A percentile compares a stretch with the other conserved stretches of the same genome.
These are phyloP conservation scores for Stylonectria norvegica DNA, from an alignment of 2,329 filamentous ascomycete genomes.

Conservation along the genomic window DNA sequence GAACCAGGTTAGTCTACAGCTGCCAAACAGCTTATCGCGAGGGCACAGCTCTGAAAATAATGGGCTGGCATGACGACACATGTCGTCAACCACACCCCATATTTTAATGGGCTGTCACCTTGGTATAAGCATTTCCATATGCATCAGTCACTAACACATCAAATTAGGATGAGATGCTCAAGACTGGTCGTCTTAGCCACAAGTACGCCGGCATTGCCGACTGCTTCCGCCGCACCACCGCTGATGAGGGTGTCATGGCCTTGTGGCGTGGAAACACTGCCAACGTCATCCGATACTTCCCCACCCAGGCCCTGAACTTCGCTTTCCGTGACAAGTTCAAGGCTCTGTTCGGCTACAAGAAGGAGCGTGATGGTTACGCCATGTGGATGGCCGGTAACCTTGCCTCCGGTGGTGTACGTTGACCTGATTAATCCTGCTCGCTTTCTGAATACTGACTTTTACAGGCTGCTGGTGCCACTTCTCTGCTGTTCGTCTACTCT, in stretches of 20 bases:
- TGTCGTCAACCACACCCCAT: too few relatives aligned
- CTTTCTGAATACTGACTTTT: slow-evolving; percentile 2
- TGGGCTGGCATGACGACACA: too few relatives aligned
- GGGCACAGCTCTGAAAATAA: too few relatives aligned
- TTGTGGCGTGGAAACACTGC: slow-evolving; percentile 99
- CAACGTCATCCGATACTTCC: slow-evolving; percentile 99
- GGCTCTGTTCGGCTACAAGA: slow-evolving; percentile 99
- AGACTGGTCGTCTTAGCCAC: slow-evolving; percentile 95
- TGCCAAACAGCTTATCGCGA: too few relatives aligned
- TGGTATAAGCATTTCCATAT: too few relatives aligned
- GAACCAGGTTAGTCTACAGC: slow-evolving; percentile 85
- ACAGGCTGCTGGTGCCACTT: slow-evolving; percentile 88
- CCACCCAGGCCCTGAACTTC: slow-evolving; percentile 99
- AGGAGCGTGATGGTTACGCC: slow-evolving; percentile 96
- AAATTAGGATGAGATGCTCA: slow-evolving; percentile 99
- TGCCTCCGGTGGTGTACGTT: slow-evolving; percentile 88
- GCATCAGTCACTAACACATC: too few relatives aligned
- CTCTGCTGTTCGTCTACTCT: slow-evolving; percentile 99
- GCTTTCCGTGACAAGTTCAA: slow-evolving; percentile 99
- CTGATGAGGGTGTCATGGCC: slow-evolving; percentile 88
- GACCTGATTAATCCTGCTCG: background rate
- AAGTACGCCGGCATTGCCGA: slow-evolving; percentile 92
- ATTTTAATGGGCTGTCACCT: slow-evolving; percentile 4
- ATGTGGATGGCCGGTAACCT: slow-evolving; percentile 99
- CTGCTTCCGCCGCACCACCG: slow-evolving; percentile 91